These are phyloP conservation scores for Blastomyces silverae DNA, from an alignment of 2,329 filamentous ascomycete species.

Conservation along the genomic window DNA sequence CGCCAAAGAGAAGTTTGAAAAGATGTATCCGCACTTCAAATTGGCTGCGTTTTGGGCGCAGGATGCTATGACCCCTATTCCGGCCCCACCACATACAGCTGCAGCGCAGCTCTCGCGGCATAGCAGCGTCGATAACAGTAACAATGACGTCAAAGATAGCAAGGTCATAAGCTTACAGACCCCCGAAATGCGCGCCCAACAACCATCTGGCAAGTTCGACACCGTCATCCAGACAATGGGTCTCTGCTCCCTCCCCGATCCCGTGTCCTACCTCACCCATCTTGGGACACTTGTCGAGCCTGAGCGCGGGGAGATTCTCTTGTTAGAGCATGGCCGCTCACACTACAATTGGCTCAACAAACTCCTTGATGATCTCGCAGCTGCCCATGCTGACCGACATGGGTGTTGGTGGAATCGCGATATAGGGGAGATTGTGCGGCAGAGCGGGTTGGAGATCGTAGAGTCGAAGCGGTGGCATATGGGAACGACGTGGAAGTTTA, in stretches of 20 bases:
- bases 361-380: constrained; percentile 43
- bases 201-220: constrained; percentile 34
- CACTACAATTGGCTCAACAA: constrained; percentile 44
- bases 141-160: neutral
- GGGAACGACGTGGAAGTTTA: constrained; percentile 44
- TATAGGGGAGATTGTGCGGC: constrained; percentile 43
- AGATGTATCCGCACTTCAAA: constrained; percentile 30
- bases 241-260: constrained; percentile 43
- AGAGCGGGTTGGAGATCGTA: constrained; percentile 44
- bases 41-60: constrained; percentile 32
- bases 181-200: neutral
- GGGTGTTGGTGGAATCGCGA: constrained; percentile 51
- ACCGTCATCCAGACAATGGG: constrained; percentile 48
- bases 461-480: constrained; percentile 44
- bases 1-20: constrained; percentile 40
- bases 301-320: constrained; percentile 38
- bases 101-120: neutral
- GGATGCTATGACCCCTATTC: constrained; percentile 32
- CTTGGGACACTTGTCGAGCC: constrained; percentile 37
- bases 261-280: constrained; percentile 38
- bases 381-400: constrained; percentile 45
- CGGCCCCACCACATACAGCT: constrained; percentile 13
- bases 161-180: neutral
- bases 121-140: neutral
- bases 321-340: constrained; percentile 47